Evolutionary conservation across 208 protist species (phyloP), one percentile per base, ranked within the genome.

Genomic region (Strigomonas culicis): DNA sequence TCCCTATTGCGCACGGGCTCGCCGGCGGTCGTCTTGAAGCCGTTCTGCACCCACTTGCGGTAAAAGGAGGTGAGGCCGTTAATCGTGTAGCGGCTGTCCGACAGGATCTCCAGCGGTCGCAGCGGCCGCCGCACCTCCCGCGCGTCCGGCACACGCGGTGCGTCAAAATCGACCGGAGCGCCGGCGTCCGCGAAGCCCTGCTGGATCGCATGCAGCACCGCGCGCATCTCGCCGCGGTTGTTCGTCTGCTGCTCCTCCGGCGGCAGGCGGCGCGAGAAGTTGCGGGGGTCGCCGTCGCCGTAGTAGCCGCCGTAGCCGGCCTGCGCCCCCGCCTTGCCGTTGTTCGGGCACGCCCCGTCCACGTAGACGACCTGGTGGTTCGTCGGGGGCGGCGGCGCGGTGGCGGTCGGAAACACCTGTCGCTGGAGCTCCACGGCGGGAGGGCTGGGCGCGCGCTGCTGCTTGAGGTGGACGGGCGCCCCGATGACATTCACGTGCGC

Each of bases 231-330:
- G 19, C 72, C 90, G 13, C 90, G 72, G 66, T 95, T 92, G 74
- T 95, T 95, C 28, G 90, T 93, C 59, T 95, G 90, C 21, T 67
- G 27, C 71, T 93, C 84, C 2, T 68, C 32, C 28, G 31, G 46
- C 3, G 77, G 72, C 43, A 95, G 70, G 6, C 86, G 70, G 10
- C 75, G 41, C 15, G 86, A 75, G 63, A 92, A 90, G 72, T 93
- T 93, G 25, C 86, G 79, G 11, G 53, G 6, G 65, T 93, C 80
- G 68, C 63, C 51, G n/a, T 59, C 32, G 60, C 77, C 85, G 69
- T 90, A 95, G 65, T 74, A 92, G 27, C 84, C 90, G 52, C 90
- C 90, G 72, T 87, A 95, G 11, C 90, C 90, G 31, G 71, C 90
- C 0, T 61, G 66, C 19, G 90, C 76, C 1, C 50, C 30, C 0